These are phyloP conservation scores for Cytospora leucostoma DNA, from an alignment of 2,329 filamentous ascomycete species.

Conservation along the genomic window DNA sequence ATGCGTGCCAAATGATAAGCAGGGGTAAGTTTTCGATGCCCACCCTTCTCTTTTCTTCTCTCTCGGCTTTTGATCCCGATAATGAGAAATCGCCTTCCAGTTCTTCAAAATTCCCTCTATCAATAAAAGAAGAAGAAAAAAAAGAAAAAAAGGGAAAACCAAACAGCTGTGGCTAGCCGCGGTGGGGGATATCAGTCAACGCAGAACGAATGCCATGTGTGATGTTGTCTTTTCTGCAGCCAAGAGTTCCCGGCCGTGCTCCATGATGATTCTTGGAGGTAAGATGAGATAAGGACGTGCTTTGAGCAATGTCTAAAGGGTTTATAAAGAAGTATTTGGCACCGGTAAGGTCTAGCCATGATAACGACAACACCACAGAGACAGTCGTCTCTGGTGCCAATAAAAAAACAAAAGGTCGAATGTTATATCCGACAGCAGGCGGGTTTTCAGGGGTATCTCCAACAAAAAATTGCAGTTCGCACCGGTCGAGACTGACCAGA, in stretches of 20 bases:
- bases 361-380: neutral
- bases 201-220: constrained; percentile 12
- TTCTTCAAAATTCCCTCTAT: too few relatives aligned
- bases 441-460: neutral
- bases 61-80: too few relatives aligned
- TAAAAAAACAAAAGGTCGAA: neutral
- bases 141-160: neutral
- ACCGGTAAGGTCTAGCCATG: neutral
- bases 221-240: constrained; percentile 8
- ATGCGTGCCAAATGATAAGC: neutral
- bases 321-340: neutral
- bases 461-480: neutral
- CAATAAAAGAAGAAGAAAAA: neutral
- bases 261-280: neutral
- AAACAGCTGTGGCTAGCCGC: constrained; percentile 2
- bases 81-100: too few relatives aligned
- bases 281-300: neutral
- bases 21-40: neutral
- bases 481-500: neutral
- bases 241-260: neutral
- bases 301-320: neutral
- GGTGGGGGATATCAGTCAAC: constrained; percentile 10
- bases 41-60: neutral
- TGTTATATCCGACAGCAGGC: neutral
- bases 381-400: neutral